Evolutionary conservation across 2,329 filamentous ascomycete species (phyloP), one percentile per base, ranked within the genome.

Genomic region (Magnaporthiopsis rhizophila): DNA sequence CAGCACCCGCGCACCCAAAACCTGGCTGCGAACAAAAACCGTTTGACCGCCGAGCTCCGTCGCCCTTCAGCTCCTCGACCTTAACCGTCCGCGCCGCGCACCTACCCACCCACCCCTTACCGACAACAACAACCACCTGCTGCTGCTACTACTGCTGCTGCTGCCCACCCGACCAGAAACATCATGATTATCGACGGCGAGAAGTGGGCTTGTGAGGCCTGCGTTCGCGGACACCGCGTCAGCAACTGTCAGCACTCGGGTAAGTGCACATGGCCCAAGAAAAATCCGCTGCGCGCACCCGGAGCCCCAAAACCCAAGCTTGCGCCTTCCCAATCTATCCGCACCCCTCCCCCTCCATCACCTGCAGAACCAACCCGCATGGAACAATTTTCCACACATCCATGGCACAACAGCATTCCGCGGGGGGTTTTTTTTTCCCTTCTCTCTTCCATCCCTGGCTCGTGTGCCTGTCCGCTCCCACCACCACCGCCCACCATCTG

Each of bases 181-280:
- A 24, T 26, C 67, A 93, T 93, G 90, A 83, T 93, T 76, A 90
- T 93, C 77, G 88, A 97, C 83, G 94, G 94, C 78, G 92, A 97
- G 82, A 98, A 98, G 83, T 98, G 87, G 82, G 94, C 94, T 79
- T 98, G 94, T 83, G 91, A 96, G 81, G 93, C 93, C 80, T 99
- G 95, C 81, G 92, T 99, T 76, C 90, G 95, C 79, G 95, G 95
- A 75, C 95, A 99, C 82, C 91, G 95, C 76, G 95, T 99, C 75
- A 98, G 93, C 89, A 97, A 95, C 76, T 99, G 95, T 83, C 92
- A 94, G 77, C 95, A 99, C 79, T 86, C 87, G 77, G 92, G 93
- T 97, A 86, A 82, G 90, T 84, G 30, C 30, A 30, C 30, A 30
- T 30, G 68, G 71, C 28, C 24, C 38, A 34, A 60, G 21, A 62